Conservation (phyloP, 495 filamentous ascomycete genomes). For the Aspergillus indologenus region DNA sequence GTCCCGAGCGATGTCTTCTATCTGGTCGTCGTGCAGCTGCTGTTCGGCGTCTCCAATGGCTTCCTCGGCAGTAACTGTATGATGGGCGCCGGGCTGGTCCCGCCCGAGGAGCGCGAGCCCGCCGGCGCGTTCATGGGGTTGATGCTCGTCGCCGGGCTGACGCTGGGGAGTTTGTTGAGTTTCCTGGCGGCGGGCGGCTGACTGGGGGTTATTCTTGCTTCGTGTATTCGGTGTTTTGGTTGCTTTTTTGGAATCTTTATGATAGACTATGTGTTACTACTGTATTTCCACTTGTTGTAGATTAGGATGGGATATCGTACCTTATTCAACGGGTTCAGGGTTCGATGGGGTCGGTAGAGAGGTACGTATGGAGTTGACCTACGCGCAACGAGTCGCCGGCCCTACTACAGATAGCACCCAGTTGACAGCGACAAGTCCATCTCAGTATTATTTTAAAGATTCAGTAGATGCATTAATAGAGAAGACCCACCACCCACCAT, state of each 20-base stretch:
- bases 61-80: constrained; percentile 81
- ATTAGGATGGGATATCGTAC: no score
- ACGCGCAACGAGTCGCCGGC: no score
- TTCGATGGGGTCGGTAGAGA: no score
- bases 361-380: no score
- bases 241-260: not conserved
- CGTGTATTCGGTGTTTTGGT: not conserved
- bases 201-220: not conserved
- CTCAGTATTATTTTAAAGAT: no score
- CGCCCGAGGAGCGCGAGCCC: constrained; percentile 75
- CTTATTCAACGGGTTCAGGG: no score
- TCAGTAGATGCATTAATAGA: not conserved
- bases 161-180: constrained; percentile 82
- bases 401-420: no score
- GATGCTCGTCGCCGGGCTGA: constrained; percentile 77
- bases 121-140: constrained; percentile 93
- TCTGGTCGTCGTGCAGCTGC: constrained; percentile 72
- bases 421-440: no score
- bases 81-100: constrained; percentile 84
- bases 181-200: constrained; percentile 60
- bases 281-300: no score
- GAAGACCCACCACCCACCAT: not conserved
- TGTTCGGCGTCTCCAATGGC: constrained; percentile 83
- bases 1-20: constrained; percentile 86
- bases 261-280: no score